These are phyloP conservation scores for Hypericum perforatum DNA, from an alignment of 345 rosid species.

Conservation along the genomic window DNA sequence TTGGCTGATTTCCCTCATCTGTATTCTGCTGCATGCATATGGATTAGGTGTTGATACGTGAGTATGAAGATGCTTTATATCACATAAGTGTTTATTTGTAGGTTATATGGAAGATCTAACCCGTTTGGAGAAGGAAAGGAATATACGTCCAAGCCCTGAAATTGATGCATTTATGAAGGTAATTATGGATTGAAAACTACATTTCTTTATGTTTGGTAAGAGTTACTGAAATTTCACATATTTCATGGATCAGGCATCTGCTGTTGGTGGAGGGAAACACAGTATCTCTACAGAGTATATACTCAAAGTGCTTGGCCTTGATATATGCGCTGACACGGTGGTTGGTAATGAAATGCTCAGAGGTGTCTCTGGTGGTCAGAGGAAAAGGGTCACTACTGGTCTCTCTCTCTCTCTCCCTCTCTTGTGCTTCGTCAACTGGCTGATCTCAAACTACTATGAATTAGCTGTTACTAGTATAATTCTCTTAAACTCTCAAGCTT, in stretches of 20 bases:
- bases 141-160: slow-evolving; percentile 61
- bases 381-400: slow-evolving; percentile 94
- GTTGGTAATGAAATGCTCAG: slow-evolving; percentile 92
- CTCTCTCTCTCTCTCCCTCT: slow-evolving; percentile 23
- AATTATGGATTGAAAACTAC: slow-evolving; percentile 5
- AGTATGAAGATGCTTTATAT: too few relatives aligned
- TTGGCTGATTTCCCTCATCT: neutral
- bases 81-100: slow-evolving; percentile 10
- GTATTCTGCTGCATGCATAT: too few relatives aligned
- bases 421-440: too few relatives aligned
- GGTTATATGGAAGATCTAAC: slow-evolving; percentile 56
- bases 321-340: slow-evolving; percentile 70
- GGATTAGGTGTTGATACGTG: too few relatives aligned
- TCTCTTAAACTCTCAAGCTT: neutral
- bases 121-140: slow-evolving; percentile 59
- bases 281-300: slow-evolving; percentile 76
- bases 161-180: slow-evolving; percentile 97
- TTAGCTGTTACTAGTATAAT: too few relatives aligned
- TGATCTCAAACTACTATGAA: too few relatives aligned
- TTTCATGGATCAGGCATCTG: slow-evolving; percentile 53
- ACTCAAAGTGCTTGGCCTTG: slow-evolving; percentile 84
- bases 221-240: neutral
- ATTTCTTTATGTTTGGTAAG: slow-evolving; percentile 1
- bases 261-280: slow-evolving; percentile 62
- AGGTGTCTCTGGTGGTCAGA: slow-evolving; percentile 96